phyloP scores from a whole-genome alignment of 2,329 filamentous ascomycete species.

The Aspergillus bombycis region DNA sequence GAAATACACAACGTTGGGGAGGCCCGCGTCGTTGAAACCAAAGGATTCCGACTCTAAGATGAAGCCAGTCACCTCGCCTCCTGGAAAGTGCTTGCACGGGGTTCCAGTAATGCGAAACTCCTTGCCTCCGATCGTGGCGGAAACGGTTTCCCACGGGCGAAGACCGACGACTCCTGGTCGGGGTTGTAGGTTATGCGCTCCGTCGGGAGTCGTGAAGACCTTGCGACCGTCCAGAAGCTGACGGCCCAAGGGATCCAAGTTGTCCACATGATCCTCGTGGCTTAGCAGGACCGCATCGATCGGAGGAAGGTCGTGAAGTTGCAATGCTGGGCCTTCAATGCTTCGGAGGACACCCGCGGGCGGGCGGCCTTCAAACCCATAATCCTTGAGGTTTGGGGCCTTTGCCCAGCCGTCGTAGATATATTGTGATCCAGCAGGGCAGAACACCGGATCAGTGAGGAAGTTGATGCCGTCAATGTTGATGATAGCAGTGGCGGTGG shows the following conservation, averaged over 20 bases:
- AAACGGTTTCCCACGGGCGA: constrained; percentile 43
- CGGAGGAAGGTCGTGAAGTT: constrained; percentile 36
- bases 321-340: constrained; percentile 29
- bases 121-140: constrained; percentile 34
- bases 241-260: constrained; percentile 51
- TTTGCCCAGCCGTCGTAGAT: constrained; percentile 49
- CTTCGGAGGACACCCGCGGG: background rate
- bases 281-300: constrained; percentile 53
- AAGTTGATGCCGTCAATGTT: constrained; percentile 44
- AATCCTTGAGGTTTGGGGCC: constrained; percentile 53
- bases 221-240: constrained; percentile 47
- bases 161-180: constrained; percentile 48
- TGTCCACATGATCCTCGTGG: constrained; percentile 55
- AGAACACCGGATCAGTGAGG: constrained; percentile 49
- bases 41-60: constrained; percentile 43
- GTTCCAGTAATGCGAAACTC: constrained; percentile 47
- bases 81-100: constrained; percentile 49
- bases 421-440: constrained; percentile 24
- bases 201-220: constrained; percentile 50
- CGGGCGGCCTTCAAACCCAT: constrained; percentile 25
- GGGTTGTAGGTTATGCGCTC: constrained; percentile 47
- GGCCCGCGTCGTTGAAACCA: constrained; percentile 37
- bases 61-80: constrained; percentile 52
- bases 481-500: constrained; percentile 52
- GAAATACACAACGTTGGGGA: constrained; percentile 54